Evolutionary conservation across 177 flowering plant genomes (phyloP).

Genomic region (Vitis hybrid): DNA sequence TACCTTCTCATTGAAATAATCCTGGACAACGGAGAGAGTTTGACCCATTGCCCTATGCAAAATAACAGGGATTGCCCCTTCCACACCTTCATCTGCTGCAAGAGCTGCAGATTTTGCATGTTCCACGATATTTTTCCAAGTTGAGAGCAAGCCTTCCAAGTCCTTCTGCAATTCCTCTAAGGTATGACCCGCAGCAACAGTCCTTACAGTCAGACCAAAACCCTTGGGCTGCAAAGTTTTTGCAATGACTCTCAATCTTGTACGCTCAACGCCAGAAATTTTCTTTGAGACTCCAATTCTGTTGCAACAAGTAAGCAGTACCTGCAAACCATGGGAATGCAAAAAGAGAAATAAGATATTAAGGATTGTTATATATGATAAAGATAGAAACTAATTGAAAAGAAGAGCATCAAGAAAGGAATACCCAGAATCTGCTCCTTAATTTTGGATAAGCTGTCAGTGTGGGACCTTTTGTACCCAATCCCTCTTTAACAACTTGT

Average conservation of each 20-base stretch:
- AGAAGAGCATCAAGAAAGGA: conserved; percentile 1
- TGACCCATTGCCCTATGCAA: conserved; percentile 93
- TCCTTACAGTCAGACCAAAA: conserved; percentile 91
- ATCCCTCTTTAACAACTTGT: conserved; percentile 95
- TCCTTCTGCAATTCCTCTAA: conserved; percentile 88
- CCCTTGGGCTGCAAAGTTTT: conserved; percentile 91
- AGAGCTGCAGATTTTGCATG: conserved; percentile 92
- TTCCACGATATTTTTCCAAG: conserved; percentile 84
- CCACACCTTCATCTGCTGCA: conserved; percentile 96
- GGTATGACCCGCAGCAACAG: conserved; percentile 92
- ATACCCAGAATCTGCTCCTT: conserved; percentile 97
- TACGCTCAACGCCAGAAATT: conserved; percentile 82
- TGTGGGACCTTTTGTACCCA: conserved; percentile 93
- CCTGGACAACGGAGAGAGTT: conserved; percentile 92
- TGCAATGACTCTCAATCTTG: conserved; percentile 88
- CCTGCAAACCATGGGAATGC: conserved; percentile 42
- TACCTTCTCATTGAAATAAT: conserved; percentile 90
- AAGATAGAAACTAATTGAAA: neutral
- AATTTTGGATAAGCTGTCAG: conserved; percentile 88
- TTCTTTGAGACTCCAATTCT: conserved; percentile 88
- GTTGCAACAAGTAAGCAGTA: conserved; percentile 62
- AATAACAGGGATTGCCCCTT: conserved; percentile 82
- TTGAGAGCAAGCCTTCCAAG: conserved; percentile 79
- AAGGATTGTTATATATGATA: too few relatives aligned
- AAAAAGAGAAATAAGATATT: neutral